These are phyloP conservation scores for Dimocarpus longan DNA, from an alignment of 345 rosid genomes.

Conservation along the genomic window DNA sequence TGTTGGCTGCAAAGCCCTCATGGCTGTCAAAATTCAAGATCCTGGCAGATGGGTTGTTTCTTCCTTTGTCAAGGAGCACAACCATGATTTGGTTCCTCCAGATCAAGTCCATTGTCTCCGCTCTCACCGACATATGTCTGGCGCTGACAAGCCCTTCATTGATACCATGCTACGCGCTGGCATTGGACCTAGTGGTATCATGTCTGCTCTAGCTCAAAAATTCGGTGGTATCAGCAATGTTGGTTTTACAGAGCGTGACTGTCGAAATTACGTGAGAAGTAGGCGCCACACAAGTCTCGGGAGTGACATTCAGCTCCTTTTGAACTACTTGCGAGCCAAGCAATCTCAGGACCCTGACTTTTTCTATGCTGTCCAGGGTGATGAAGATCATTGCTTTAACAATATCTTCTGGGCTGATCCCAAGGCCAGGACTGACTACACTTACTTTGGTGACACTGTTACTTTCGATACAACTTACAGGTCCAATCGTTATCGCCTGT, in stretches of 20 bases:
- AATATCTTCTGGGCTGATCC: slow-evolving; percentile 49
- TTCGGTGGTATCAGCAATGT: slow-evolving; percentile 38
- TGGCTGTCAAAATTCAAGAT: slow-evolving; percentile 37
- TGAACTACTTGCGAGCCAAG: slow-evolving; percentile 42
- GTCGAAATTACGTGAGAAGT: slow-evolving; percentile 41
- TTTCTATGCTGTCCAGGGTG: slow-evolving; percentile 42
- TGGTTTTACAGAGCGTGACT: slow-evolving; percentile 40
- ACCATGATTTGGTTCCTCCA: slow-evolving; percentile 39
- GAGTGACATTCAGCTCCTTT: slow-evolving; percentile 35
- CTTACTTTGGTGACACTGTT: slow-evolving; percentile 41
- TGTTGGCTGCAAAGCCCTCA: slow-evolving; percentile 41
- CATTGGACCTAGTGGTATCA: slow-evolving; percentile 38
- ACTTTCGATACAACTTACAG: slow-evolving; percentile 44
- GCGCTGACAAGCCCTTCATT: slow-evolving; percentile 33
- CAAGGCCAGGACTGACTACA: slow-evolving; percentile 35
- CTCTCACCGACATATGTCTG: slow-evolving; percentile 43
- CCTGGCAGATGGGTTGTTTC: slow-evolving; percentile 41
- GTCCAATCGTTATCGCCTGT: slow-evolving; percentile 35
- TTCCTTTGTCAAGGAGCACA: slow-evolving; percentile 32
- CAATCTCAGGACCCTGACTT: slow-evolving; percentile 37
- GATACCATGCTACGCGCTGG: slow-evolving; percentile 42
- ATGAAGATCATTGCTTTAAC: slow-evolving; percentile 29
- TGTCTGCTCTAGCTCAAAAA: slow-evolving; percentile 40
- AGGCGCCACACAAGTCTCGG: slow-evolving; percentile 40
- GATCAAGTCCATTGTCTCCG: slow-evolving; percentile 45